Evolutionary conservation across 257 asterid species (phyloP), one percentile per base, ranked within the genome.

Genomic region (Parsonsia alboflavescens): DNA sequence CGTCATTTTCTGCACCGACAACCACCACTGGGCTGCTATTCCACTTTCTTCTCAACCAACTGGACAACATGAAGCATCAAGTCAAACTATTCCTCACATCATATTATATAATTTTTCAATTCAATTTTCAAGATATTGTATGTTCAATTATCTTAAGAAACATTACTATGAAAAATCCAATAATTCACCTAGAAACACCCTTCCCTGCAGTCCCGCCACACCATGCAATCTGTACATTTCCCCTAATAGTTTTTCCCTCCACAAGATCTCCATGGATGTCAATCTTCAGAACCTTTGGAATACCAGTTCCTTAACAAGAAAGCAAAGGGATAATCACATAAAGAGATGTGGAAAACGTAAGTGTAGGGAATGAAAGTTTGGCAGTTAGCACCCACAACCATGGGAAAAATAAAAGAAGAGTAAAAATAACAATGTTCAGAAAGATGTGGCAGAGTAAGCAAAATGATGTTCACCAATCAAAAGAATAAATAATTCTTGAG

Each of bases 171-270:
- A 71, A 76, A 71, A 70, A 54, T 67, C 30, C 69, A 59, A 80
- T 67, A 64, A 72, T 72, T 83, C 79, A 95, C 99, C 97, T 95
- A 46, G 98, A 84, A 87, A 95, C 97, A 75, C 97, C 96, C 87
- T 87, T 95, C 69, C 91, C 99, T 6, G 97, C 96, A 77, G 93
- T 89, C 65, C 97, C 99, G 73, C 99, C 97, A 73, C 99, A 95
- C 99, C 99, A 95, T 75, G 98, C 97, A 79, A 92, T 90, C 82
- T 89, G 94, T 71, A 86, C 88, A 77, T 77, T 78, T 75, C 99
- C 99, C 80, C 83, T 85, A 69, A 90, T 77, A 69, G 83, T 83
- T 82, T 86, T 90, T 80, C 99, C 99, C 76, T 95, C 97, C 70
- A 95, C 88, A 74, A 95, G 87, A 66, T 92, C 96, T 74, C 99